Evolutionary conservation across 345 rosid species (phyloP), one percentile per base, ranked within the genome.

Genomic region (Eucalyptus globulus): DNA sequence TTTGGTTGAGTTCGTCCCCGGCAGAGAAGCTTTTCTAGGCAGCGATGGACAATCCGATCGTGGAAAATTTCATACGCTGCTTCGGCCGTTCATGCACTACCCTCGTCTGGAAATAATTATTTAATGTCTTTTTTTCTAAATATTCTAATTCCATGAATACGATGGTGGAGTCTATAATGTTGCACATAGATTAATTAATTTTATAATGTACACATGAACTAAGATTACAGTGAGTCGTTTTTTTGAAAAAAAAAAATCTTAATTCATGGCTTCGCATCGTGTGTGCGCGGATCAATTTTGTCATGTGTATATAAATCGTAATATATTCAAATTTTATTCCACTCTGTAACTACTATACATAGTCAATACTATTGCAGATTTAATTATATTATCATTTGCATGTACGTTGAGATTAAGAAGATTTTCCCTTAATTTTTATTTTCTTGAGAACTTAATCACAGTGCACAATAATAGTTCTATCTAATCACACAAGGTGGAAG

Each of bases 211-310:
- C 37, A 7, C 31, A 29, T 29, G 21, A n/a, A n/a, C 0, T 14
- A 65, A 65, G 40, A 65, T 65, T 49, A 50, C 53, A 16, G 3
- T 50, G 53, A 16, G 21, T 6, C 19, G 53, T 15, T 15, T 50
- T 50, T 50, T 47, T 3, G 0, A 15, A 45, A 3, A 9, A 45
- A 3, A 15, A 50, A 50, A 50, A 2, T 13, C 34, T 62, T 62
- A 62, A 62, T 62, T 6, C 72, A 62, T 62, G 14, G 17, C 7
- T 29, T 62, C n/a, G 3, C 34, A 0, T 13, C 0, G 15, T 14
- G 17, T 3, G 34, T 7, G 8, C 72, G 1, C 10, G 9, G 3
- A 62, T 62, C 17, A 62, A 29, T 29, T 14, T 29, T 29, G 16
- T 62, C 1, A 15, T 62, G 15, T 62, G 15, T 62, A 26, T 58